These are phyloP conservation scores for Coleophoma crateriformis DNA, from an alignment of 2,329 filamentous ascomycete genomes.

Conservation along the genomic window DNA sequence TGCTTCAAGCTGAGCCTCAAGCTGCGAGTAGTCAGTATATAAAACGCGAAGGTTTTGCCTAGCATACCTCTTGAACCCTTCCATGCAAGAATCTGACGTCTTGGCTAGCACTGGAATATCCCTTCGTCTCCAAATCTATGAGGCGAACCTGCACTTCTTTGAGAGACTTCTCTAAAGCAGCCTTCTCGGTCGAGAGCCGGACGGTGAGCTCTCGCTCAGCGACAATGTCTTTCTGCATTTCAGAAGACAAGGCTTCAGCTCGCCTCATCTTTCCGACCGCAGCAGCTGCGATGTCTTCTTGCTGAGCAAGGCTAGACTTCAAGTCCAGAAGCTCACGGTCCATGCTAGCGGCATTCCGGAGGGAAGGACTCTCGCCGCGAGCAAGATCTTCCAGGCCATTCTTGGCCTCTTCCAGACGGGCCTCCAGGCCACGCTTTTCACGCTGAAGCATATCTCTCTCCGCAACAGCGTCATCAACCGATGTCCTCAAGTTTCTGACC, in stretches of 20 bases:
- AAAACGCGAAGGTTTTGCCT: constrained; percentile 5
- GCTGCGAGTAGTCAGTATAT: constrained; percentile 44
- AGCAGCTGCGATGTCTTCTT: constrained; percentile 86
- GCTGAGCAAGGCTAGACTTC: constrained; percentile 81
- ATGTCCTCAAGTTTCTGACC: constrained; percentile 75
- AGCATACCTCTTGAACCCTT: constrained; percentile 84
- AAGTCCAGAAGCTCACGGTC: constrained; percentile 88
- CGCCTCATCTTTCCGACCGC: constrained; percentile 97
- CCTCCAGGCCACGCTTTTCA: constrained; percentile 86
- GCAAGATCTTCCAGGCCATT: constrained; percentile 83
- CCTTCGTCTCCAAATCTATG: constrained; percentile 94
- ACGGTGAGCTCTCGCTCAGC: constrained; percentile 78
- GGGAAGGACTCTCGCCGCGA: constrained; percentile 76
- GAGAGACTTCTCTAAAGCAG: constrained; percentile 77
- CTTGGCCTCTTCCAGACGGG: constrained; percentile 80
- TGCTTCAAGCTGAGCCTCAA: constrained; percentile 80
- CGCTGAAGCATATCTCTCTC: constrained; percentile 81
- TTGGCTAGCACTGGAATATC: constrained; percentile 88
- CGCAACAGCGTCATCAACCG: constrained; percentile 77
- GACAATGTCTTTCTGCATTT: constrained; percentile 89
- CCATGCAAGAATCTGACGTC: constrained; percentile 94
- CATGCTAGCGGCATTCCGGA: constrained; percentile 82
- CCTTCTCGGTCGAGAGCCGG: constrained; percentile 85
- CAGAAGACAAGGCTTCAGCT: constrained; percentile 78
- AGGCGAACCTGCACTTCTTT: constrained; percentile 87